Base-by-base conservation (phyloP, 2,329 filamentous ascomycete species). In the Cladosporium austrohemisphaericum region DNA sequence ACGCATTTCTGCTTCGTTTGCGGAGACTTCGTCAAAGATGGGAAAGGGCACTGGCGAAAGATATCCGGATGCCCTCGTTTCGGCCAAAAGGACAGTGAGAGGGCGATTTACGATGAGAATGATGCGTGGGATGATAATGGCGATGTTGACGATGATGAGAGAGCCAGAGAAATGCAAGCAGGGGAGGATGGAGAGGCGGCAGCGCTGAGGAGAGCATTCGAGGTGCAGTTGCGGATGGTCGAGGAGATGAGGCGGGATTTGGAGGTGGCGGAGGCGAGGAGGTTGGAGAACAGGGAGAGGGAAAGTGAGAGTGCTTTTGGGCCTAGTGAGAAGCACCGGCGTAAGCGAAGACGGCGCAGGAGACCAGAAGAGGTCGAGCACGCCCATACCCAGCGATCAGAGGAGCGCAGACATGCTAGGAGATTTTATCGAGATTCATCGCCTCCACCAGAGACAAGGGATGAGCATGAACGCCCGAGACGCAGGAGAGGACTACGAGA, bases 1-100 rank as follows among this genome's bases (percentile, higher is more conserved):
- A 53, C 47, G 20, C 49, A 54, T 32, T 53, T 61, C 28, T 57
- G 56, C 50, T 57, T 54, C 35, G 31, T 53, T 13, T 57, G 54
- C 31, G 53, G 55, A 5, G 10, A 20, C 16, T 19, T n/a, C 2
- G 52, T 50, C 11, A 47, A 26, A 18, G 38, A 41, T 23, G 37
- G 38, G 1, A 16, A 41, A 8, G 37, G 46, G 28, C 33, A 49
- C 36, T 49, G 46, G 46, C 22, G 38, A 16, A 25, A 14, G 29
- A 14, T 36, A 13, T 23, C 26, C 6, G 46, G 46, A 2, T 49
- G 46, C 36, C 46, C 46, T 9, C 32, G 46, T 3, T 49, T 41
- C 5, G 46, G 46, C 11, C 25, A 32, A 20, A 33, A n/a, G 29
- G 38, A 31, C 4, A 31, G 20, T 18, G 25, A 36, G 14, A 41